phyloP scores from a whole-genome alignment of 352 stramenopile genomes.

The Phytopythium sindhum region DNA sequence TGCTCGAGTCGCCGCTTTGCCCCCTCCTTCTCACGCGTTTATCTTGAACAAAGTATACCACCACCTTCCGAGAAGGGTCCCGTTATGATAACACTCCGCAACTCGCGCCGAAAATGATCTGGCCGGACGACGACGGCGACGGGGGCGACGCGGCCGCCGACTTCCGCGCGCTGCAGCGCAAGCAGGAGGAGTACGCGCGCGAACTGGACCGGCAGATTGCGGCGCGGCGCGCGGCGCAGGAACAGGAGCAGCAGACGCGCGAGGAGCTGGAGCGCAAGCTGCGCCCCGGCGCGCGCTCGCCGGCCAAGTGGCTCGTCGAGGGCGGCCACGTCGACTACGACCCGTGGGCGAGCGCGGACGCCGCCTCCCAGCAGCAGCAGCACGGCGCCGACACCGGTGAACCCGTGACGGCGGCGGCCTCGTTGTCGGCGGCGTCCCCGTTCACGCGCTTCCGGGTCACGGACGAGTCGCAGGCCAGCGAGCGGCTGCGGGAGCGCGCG shows the following conservation, averaged over 20 bases:
- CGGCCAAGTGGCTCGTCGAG: slow-evolving; percentile 70
- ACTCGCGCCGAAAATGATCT: no score
- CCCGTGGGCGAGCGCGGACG: neutral
- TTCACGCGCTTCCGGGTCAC: slow-evolving; percentile 55
- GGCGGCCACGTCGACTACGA: slow-evolving; percentile 35
- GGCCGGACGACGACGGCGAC: slow-evolving; percentile 36
- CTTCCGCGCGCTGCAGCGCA: slow-evolving; percentile 35
- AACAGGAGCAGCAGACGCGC: slow-evolving; percentile 45
- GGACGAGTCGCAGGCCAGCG: slow-evolving; percentile 45
- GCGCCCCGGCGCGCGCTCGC: slow-evolving; percentile 43
- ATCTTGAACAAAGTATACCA: neutral
- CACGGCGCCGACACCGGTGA: slow-evolving; percentile 27
- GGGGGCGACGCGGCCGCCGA: slow-evolving; percentile 21
- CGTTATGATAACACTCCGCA: no score
- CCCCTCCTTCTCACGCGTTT: neutral
- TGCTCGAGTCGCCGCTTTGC: neutral
- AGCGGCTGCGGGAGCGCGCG: slow-evolving; percentile 53
- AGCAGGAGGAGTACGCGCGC: slow-evolving; percentile 62
- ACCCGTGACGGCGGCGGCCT: slow-evolving; percentile 14
- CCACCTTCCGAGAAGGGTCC: neutral
- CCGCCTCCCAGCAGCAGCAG: slow-evolving; percentile 17
- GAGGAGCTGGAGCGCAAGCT: slow-evolving; percentile 60
- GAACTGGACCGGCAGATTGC: slow-evolving; percentile 74
- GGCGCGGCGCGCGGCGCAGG: slow-evolving; percentile 39
- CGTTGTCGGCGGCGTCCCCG: slow-evolving; percentile 12